Conservation (phyloP, 768 basidiomycete species). For the Mycena alexandri region DNA sequence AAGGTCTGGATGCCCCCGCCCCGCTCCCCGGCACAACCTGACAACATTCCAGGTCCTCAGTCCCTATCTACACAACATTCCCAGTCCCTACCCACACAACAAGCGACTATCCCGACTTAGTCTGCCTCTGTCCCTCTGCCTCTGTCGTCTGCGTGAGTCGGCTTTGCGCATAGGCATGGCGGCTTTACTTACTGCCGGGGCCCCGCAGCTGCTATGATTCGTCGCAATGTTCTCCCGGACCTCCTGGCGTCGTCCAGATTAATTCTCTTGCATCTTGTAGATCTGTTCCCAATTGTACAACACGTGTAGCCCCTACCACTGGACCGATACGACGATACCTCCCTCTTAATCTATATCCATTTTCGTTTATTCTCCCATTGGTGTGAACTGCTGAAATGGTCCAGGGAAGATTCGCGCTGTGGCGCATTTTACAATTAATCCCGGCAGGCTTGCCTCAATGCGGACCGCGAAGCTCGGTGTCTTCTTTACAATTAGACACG, state of each 20-base stretch:
- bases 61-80: no score
- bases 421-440: conserved; percentile 2
- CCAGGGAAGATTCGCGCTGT: conserved; percentile 6
- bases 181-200: background rate
- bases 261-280: conserved; percentile 11
- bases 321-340: conserved; percentile 8
- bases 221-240: background rate
- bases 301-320: conserved; percentile 26
- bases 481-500: conserved; percentile 4
- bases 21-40: background rate
- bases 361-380: background rate
- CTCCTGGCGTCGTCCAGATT: conserved; percentile 10
- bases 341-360: conserved; percentile 18
- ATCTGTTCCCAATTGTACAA: conserved; percentile 21
- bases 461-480: no score
- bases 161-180: background rate
- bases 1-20: conserved; percentile 17
- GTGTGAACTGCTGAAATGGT: background rate
- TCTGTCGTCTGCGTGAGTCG: conserved; percentile 13
- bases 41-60: background rate
- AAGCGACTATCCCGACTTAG: conserved; percentile 20
- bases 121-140: background rate
- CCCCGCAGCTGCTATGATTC: background rate
- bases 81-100: conserved; percentile 13
- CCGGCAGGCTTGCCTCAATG: background rate